Base-by-base conservation (phyloP, 345 rosid genomes). In the Salix koriyanagi region DNA sequence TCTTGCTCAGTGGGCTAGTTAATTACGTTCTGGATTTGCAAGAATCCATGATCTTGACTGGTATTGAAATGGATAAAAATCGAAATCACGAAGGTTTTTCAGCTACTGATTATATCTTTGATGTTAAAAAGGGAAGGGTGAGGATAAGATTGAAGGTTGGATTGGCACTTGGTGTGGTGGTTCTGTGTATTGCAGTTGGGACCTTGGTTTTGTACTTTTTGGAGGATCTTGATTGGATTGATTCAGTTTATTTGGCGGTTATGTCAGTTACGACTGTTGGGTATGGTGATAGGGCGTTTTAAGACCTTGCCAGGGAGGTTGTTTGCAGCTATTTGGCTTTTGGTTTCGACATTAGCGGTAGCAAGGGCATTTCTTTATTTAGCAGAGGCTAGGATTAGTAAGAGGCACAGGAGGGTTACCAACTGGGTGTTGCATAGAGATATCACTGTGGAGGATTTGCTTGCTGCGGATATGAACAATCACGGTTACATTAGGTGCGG, bases 241-340 rank as follows among this genome's bases (percentile, higher is more conserved):
- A 90, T 77, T 85, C 93, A 2, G 77, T 88, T 61, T 88, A 90
- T 76, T 76, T 85, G 71, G 85, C 91, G 10, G 90, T 88, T 32
- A 88, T 86, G 83, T 88, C 93, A 7, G 91, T 90, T 30, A 83
- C 90, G 1, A 90, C 93, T 3, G 91, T 90, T 28, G 91, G 91
- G 54, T 90, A 88, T 16, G 93, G 91, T 1, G 93, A 89, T 66
- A 76, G 81, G 78, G 84, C 86, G 16, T 88, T 88, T 88, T 50
- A 80, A 75, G 71, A 81, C 90, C 1, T 32, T 83, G 75, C 16
- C 73, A 2, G 93, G 93, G 14, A 77, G 90, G 65, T n/a, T 83
- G 52, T 88, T 90, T 23, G 91, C 93, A 0, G 82, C 84, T 15
- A 28, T 87, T 70, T 90, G 91, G 90, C 77, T 90, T 37, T 69